Evolutionary conservation across 2,329 filamentous ascomycete genomes (phyloP), one percentile per base, ranked within the genome.

Genomic region (Xylariaceae sp.): DNA sequence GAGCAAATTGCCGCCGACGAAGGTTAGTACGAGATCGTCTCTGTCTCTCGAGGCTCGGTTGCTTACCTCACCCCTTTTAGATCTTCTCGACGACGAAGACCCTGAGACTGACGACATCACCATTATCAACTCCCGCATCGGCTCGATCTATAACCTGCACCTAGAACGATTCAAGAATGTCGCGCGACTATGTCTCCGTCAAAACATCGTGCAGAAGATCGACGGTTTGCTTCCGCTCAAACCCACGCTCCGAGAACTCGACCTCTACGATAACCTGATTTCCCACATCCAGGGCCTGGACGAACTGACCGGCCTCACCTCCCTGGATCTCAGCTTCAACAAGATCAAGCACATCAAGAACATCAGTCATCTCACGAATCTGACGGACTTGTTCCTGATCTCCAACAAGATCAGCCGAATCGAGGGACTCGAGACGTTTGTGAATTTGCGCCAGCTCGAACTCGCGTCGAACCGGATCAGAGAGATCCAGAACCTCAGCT

Each of bases 331-430:
- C 55, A 95, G 90, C 74, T 99, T 97, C 83, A 99, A 99, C 80
- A 97, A 97, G 79, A 93, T 99, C 78, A 97, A 96, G 74, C 92
- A 97, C 75, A 96, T 99, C 78, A 96, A 96, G 75, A 86, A 93
- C 69, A 78, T 97, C 65, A 82, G 82, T 60, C 88, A 93, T 68
- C 78, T 99, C 60, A 87, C 78, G 18, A 82, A 91, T 56, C 82
- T 97, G 59, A 88, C 82, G 63, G 91, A 97, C 66, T 73, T 99
- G 2, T 99, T 89, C 73, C 89, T 99, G 67, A 91, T 97, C 53
- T 90, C 96, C 71, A 97, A 99, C 76, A 94, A 94, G 74, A 96
- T 99, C 71, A 82, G 83, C 65, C 86, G 80, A 57, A 97, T 99
- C 68, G 93, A 97, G 70, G 88, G 88, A 11, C 78, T 99, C 8